phyloP scores from a whole-genome alignment of 345 rosid species.

The Linum trigynum region DNA sequence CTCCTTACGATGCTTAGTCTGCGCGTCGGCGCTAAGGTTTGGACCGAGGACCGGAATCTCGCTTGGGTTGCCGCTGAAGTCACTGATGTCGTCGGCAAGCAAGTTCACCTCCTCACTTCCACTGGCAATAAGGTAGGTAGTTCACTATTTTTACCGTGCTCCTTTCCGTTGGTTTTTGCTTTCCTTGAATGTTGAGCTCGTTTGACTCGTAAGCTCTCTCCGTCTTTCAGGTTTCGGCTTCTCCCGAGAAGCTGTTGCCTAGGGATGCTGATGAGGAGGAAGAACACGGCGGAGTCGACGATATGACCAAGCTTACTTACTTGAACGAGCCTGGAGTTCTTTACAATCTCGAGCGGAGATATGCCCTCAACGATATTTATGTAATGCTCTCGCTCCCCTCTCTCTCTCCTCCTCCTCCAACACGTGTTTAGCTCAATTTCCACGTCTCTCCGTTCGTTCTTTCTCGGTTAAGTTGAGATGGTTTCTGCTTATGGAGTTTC shows the following conservation, averaged over 20 bases:
- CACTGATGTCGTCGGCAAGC: slow-evolving; percentile 36
- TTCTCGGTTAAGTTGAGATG: not conserved
- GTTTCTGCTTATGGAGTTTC: not conserved
- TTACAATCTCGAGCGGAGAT: slow-evolving; percentile 78
- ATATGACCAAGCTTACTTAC: slow-evolving; percentile 89
- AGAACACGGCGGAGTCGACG: slow-evolving; percentile 92
- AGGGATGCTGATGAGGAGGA: slow-evolving; percentile 84
- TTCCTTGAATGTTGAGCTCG: not conserved
- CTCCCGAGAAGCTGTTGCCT: slow-evolving; percentile 45
- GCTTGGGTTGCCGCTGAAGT: slow-evolving; percentile 88
- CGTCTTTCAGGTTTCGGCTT: slow-evolving; percentile 36
- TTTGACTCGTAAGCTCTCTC: not conserved
- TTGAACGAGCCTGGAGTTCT: slow-evolving; percentile 98
- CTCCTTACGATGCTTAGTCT: slow-evolving; percentile 26
- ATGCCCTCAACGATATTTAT: slow-evolving; percentile 84
- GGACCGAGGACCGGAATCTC: slow-evolving; percentile 66
- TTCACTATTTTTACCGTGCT: not conserved
- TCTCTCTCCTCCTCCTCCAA: slow-evolving; percentile 14
- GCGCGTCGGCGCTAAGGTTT: slow-evolving; percentile 70
- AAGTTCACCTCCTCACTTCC: slow-evolving; percentile 40
- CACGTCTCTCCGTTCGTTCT: not conserved
- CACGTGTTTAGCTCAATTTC: not conserved
- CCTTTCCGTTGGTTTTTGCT: not conserved
- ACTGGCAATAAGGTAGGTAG: slow-evolving; percentile 80
- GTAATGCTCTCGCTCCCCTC: slow-evolving; percentile 23